Evolutionary conservation across 2,329 filamentous ascomycete species (phyloP).

Genomic region (Cordyceps farinosa): DNA sequence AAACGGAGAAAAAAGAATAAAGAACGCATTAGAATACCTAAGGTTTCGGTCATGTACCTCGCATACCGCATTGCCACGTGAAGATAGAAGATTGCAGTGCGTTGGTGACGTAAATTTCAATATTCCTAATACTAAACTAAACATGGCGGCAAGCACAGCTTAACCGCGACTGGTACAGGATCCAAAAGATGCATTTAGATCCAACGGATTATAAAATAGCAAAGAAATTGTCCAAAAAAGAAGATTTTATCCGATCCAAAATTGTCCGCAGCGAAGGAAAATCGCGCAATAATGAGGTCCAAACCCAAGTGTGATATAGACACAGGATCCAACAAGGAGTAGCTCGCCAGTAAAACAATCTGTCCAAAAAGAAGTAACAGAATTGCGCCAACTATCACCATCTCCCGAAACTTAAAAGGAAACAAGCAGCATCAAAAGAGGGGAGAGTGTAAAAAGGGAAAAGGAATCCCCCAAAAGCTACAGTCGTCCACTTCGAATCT

Average conservation of each 20-base stretch:
- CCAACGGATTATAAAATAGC: background rate
- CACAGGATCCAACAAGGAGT: background rate
- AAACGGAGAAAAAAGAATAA: conserved; percentile 9
- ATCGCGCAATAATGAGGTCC: no score
- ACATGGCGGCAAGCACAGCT: conserved; percentile 9
- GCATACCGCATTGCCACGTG: background rate
- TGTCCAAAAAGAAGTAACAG: background rate
- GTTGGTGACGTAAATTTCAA: background rate
- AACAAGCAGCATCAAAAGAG: background rate
- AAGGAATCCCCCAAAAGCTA: conserved; percentile 18
- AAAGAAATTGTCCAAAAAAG: background rate
- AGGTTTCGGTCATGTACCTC: no score
- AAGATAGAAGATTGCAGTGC: background rate
- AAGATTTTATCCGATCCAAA: background rate
- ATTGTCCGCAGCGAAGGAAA: background rate
- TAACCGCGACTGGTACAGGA: background rate
- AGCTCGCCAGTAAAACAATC: background rate
- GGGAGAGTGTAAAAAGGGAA: background rate
- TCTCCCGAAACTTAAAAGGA: background rate
- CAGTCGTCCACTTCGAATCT: conserved; percentile 40
- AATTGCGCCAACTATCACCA: background rate
- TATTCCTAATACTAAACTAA: background rate
- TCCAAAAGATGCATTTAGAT: background rate
- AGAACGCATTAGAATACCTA: conserved; percentile 16
- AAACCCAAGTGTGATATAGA: background rate